Base-by-base conservation (phyloP, 441 rosid genomes). In the Capsella rubella region DNA sequence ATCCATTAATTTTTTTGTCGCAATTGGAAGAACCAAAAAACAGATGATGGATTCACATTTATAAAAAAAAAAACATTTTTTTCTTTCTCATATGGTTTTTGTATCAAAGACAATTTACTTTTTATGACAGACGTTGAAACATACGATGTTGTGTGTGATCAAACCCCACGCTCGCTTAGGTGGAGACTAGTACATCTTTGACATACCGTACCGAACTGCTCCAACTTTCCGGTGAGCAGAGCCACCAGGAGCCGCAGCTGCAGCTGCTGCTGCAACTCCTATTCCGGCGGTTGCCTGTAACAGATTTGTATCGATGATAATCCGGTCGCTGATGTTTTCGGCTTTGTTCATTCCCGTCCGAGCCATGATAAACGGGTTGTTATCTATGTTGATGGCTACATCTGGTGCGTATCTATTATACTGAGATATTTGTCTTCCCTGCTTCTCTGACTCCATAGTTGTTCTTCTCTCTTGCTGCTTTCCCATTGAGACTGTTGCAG, bases 321-420 rank as follows among this genome's bases (percentile, higher is more conserved):
- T 78, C 64, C 86, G 76, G 39, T 90, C 87, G 4, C 87, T 89
- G 4, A 73, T 62, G 57, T 74, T 84, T 37, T 91, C 98, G 31
- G 64, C 84, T 80, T 85, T 86, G 62, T 73, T 78, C 66, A 80
- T 84, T 72, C 93, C 94, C 1, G 77, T 84, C 70, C 90, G 78
- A 11, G 91, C 84, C 94, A 86, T 86, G 67, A 90, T 87, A 80
- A 87, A 90, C 0, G 97, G 97, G 81, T 92, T 90, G 64, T 84
- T 69, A 71, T 94, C 97, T 2, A 93, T 93, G 74, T 87, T 82
- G 77, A 94, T 87, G 58, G 95, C 92, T 34, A 92, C 81, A 5
- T 92, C 97, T 15, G 91, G 89, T 4, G 83, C 81, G 25, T 78
- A 78, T 84, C 88, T 90, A 65, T 90, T 84, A 55, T 82, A 80